Evolutionary conservation across 2,329 filamentous ascomycete species (phyloP).

Genomic region (Graphiopsis chlorocephala): DNA sequence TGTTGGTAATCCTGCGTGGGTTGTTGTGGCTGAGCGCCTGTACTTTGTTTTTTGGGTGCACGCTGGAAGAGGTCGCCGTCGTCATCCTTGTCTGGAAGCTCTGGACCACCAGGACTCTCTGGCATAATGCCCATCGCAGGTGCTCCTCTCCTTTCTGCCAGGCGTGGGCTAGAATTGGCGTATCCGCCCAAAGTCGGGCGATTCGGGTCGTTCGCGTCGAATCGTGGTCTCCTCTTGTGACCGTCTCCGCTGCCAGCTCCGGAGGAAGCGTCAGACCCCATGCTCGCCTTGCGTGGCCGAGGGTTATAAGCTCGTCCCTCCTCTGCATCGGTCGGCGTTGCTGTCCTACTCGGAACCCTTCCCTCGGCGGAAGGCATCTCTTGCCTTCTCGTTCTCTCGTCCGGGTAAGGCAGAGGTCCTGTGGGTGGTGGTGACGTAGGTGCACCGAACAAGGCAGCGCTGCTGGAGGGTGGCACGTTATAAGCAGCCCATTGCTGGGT

Average conservation of each 20-base stretch:
- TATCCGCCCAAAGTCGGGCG: conserved; percentile 48
- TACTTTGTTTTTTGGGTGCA: conserved; percentile 42
- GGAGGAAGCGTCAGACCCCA: conserved; percentile 29
- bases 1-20: conserved; percentile 39
- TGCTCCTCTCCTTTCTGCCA: conserved; percentile 81
- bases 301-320: conserved; percentile 23
- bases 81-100: conserved; percentile 70
- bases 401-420: conserved; percentile 32
- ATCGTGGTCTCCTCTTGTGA: conserved; percentile 37
- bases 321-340: conserved; percentile 29
- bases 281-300: conserved; percentile 28
- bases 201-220: conserved; percentile 49
- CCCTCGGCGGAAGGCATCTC: conserved; percentile 17
- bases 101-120: conserved; percentile 71
- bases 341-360: conserved; percentile 24
- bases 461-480: conserved; percentile 29
- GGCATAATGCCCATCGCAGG: conserved; percentile 73
- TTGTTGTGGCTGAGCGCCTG: conserved; percentile 8
- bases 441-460: conserved; percentile 28
- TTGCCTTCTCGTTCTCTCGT: conserved; percentile 26
- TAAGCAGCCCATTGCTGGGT: conserved; percentile 36
- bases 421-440: conserved; percentile 33
- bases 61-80: conserved; percentile 71
- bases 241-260: conserved; percentile 25
- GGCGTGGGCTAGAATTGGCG: conserved; percentile 42